Percentiles rank a stretch among this genome's conserved stretches.
Conservation (phyloP, 202 grass and related monocot species). For the Saccharum hybrid region DNA sequence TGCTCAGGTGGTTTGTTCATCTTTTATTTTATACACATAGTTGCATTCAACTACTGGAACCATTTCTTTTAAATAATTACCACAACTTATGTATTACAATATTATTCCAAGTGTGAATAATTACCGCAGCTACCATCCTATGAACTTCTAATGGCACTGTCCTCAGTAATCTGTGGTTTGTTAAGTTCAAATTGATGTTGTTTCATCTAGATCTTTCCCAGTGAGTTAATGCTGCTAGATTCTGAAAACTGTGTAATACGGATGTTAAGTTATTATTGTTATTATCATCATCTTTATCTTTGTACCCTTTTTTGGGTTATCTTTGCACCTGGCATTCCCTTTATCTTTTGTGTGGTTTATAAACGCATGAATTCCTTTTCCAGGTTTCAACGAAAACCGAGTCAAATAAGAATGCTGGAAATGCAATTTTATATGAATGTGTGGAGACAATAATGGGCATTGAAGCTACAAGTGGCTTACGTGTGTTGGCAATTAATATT, state of each 20-base stretch:
- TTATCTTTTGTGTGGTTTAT: too few species aligned
- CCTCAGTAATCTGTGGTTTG: constrained; percentile 7
- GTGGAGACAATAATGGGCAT: constrained; percentile 99
- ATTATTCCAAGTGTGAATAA: too few species aligned
- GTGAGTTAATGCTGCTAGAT: constrained; percentile 16
- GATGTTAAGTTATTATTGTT: not conserved
- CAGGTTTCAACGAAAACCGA: too few species aligned
- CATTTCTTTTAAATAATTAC: constrained; percentile 17
- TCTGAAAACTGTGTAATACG: not conserved
- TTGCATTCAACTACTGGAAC: not conserved
- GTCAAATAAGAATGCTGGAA: too few species aligned
- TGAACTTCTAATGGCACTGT: not conserved
- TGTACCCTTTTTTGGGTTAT: too few species aligned
- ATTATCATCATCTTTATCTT: too few species aligned
- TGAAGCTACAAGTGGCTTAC: constrained; percentile 89
- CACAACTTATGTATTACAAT: constrained; percentile 17
- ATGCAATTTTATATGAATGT: constrained; percentile 99
- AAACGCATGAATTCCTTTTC: too few species aligned
- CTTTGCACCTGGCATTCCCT: too few species aligned
- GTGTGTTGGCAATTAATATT: constrained; percentile 97
- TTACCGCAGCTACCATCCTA: too few species aligned
- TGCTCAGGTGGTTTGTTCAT: constrained; percentile 74
- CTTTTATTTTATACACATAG: constrained; percentile 33
- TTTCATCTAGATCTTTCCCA: constrained; percentile 33
- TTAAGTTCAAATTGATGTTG: constrained; percentile 18